Evolutionary conservation across 75 land plant species (phyloP).

Genomic region (Sequoia sempervirens): DNA sequence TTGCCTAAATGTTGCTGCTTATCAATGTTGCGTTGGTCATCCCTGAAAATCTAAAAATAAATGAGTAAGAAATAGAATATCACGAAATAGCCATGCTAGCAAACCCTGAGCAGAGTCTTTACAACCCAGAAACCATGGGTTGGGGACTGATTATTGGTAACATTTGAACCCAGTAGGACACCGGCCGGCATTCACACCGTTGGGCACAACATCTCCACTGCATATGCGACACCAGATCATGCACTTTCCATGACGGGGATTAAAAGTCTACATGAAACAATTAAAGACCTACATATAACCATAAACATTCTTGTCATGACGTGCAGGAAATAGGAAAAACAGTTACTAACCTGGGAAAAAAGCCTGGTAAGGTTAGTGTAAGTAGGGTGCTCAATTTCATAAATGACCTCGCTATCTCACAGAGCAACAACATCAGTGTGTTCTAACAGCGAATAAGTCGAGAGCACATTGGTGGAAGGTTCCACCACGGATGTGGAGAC

Average conservation of each 20-base stretch:
- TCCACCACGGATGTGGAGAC: slow-evolving; percentile 52
- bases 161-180: slow-evolving; percentile 15
- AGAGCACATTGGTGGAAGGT: slow-evolving; percentile 34
- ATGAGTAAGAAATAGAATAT: neutral
- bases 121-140: slow-evolving; percentile 40
- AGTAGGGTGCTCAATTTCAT: too few relatives aligned
- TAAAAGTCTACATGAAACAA: slow-evolving; percentile 51
- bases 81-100: neutral
- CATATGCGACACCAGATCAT: too few relatives aligned
- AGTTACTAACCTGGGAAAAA: too few relatives aligned
- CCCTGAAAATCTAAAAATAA: neutral
- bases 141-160: slow-evolving; percentile 39
- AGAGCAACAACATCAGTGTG: slow-evolving; percentile 53
- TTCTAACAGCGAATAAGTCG: slow-evolving; percentile 50
- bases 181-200: slow-evolving; percentile 38
- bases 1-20: neutral
- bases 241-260: slow-evolving; percentile 10
- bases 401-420: slow-evolving; percentile 3
- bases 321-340: neutral
- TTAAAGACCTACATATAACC: slow-evolving; percentile 17
- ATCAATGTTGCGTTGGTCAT: neutral
- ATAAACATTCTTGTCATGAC: too few relatives aligned
- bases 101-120: too few relatives aligned
- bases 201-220: slow-evolving; percentile 13
- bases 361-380: too few relatives aligned